Conservation (phyloP, 2,329 filamentous ascomycete genomes). For the Sarocladium kiliense region DNA sequence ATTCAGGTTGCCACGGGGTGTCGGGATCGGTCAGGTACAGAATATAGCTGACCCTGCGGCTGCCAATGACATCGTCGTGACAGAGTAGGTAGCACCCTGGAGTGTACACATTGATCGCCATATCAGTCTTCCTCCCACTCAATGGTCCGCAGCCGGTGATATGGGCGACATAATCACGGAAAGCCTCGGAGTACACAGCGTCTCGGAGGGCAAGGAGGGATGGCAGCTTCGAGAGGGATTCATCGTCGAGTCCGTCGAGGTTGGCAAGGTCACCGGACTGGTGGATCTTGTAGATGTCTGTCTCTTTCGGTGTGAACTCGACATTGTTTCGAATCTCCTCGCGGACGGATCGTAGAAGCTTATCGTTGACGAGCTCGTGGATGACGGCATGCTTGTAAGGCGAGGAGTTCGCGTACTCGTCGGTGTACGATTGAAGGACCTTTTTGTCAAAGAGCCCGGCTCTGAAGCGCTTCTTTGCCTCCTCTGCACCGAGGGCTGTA, state of each 20-base stretch:
- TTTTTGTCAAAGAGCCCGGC: conserved; percentile 59
- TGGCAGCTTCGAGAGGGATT: conserved; percentile 77
- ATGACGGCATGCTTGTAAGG: conserved; percentile 95
- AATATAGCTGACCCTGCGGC: conserved; percentile 91
- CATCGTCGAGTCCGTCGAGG: conserved; percentile 86
- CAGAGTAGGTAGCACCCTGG: conserved; percentile 93
- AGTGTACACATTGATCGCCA: conserved; percentile 98
- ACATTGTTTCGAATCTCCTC: conserved; percentile 85
- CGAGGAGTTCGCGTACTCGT: conserved; percentile 56
- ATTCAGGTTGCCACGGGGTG: conserved; percentile 80
- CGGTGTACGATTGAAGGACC: conserved; percentile 53
- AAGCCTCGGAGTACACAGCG: conserved; percentile 84
- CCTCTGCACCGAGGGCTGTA: conserved; percentile 41
- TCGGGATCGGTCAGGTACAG: conserved; percentile 93
- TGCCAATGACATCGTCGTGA: conserved; percentile 99
- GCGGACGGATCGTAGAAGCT: conserved; percentile 79
- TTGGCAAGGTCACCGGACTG: conserved; percentile 97
- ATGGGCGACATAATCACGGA: conserved; percentile 81
- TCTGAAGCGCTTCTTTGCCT: conserved; percentile 56
- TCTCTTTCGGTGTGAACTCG: conserved; percentile 96
- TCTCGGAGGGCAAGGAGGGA: conserved; percentile 90
- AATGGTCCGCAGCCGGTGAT: conserved; percentile 83
- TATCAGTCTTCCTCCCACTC: conserved; percentile 92
- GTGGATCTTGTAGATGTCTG: conserved; percentile 99
- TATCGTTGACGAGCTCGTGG: conserved; percentile 69